A percentile compares a stretch with the other conserved stretches of the same genome.
Evolutionary conservation across 2,329 filamentous ascomycete genomes (phyloP).

Genomic region (Eurotiales sp.): DNA sequence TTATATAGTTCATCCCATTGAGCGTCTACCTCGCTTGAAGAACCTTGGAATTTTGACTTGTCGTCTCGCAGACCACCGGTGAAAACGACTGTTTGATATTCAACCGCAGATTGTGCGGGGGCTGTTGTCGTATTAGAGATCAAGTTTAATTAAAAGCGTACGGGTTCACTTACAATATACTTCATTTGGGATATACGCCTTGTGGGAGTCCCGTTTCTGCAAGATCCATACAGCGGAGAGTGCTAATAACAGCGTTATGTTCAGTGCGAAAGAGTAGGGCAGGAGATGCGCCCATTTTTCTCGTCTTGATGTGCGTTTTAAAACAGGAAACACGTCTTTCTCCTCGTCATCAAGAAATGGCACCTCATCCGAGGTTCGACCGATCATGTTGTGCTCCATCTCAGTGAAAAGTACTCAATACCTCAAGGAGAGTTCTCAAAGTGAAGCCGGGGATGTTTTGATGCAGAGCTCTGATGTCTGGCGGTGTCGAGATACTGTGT

Average conservation of each 20-base stretch:
- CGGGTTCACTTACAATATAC: background rate
- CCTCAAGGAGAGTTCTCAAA: background rate
- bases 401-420: background rate
- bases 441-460: background rate
- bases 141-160: background rate
- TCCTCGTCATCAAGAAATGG: background rate
- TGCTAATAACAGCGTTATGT: background rate
- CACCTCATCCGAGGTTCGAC: background rate
- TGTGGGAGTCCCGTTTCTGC: background rate
- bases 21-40: background rate
- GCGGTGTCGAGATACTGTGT: background rate
- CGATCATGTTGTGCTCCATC: background rate
- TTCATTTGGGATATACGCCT: slow-evolving; percentile 3
- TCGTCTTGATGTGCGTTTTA: background rate
- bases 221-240: background rate
- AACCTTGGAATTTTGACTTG: background rate
- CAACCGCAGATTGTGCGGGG: background rate
- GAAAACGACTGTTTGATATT: background rate
- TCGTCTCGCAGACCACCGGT: background rate
- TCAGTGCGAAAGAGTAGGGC: background rate
- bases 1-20: background rate
- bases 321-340: background rate
- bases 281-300: background rate
- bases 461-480: too few relatives aligned
- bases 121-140: background rate